Conservation (phyloP, 202 grass and related monocot species). For the Zoysia matrella region DNA sequence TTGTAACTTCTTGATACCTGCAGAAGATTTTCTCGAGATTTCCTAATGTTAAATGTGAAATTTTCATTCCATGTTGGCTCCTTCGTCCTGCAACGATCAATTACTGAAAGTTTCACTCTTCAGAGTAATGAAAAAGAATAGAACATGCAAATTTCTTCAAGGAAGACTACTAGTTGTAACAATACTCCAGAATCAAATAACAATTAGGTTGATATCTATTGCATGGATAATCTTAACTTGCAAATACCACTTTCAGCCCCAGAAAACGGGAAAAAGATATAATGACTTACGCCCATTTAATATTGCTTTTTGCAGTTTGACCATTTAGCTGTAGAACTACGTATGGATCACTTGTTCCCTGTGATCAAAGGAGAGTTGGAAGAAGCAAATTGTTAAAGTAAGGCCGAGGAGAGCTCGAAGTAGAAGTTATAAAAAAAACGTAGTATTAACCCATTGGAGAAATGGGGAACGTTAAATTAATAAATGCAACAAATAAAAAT, state of each 20-base stretch:
- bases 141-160: constrained; percentile 31
- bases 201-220: neutral
- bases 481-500: constrained; percentile 1
- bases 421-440: neutral
- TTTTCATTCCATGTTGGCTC: constrained; percentile 96
- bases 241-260: neutral
- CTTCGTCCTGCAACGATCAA: constrained; percentile 67
- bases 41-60: constrained; percentile 74
- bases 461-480: neutral
- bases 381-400: constrained; percentile 1
- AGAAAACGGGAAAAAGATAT: constrained; percentile 39
- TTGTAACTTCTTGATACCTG: constrained; percentile 55
- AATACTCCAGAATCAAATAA: neutral
- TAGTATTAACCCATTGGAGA: neutral
- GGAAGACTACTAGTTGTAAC: neutral
- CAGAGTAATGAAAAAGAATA: constrained; percentile 33
- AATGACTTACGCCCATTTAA: constrained; percentile 95
- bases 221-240: constrained; percentile 15
- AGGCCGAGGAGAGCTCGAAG: neutral
- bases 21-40: constrained; percentile 62
- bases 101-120: constrained; percentile 34
- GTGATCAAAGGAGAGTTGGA: constrained; percentile 29
- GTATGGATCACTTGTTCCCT: constrained; percentile 98
- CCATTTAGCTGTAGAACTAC: constrained; percentile 84
- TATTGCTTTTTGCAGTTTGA: constrained; percentile 74